Evolutionary conservation across 495 filamentous ascomycete genomes (phyloP).

Genomic region (Xylaria intraflava): DNA sequence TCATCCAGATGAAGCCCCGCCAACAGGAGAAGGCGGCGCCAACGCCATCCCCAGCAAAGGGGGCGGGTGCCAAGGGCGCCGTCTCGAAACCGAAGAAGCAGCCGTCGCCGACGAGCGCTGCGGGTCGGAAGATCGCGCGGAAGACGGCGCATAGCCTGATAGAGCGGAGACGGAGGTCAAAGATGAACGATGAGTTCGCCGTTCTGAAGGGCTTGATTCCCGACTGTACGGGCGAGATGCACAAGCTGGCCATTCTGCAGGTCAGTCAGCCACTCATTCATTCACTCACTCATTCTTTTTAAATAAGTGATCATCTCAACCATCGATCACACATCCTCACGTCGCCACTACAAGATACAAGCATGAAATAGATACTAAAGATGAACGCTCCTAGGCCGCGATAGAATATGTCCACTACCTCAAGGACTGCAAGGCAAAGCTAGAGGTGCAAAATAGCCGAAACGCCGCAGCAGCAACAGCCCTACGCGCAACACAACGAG

Average conservation of each 20-base stretch:
- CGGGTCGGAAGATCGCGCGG: constrained; percentile 84
- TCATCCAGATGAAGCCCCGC: constrained; percentile 92
- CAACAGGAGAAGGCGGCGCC: constrained; percentile 24
- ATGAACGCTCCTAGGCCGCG: constrained; percentile 55
- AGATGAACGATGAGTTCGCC: constrained; percentile 99
- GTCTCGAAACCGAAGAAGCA: constrained; percentile 63
- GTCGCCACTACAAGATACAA: too few relatives aligned
- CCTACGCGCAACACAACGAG: background rate
- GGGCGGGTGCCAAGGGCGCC: constrained; percentile 11
- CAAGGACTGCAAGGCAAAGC: constrained; percentile 75
- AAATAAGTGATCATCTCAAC: background rate
- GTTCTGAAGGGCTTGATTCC: constrained; percentile 94
- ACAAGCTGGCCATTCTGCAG: constrained; percentile 94
- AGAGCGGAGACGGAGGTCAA: constrained; percentile 80
- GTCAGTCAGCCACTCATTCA: constrained; percentile 37
- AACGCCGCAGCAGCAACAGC: background rate
- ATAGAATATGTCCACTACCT: constrained; percentile 97
- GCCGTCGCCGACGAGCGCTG: constrained; percentile 63
- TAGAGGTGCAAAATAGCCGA: constrained; percentile 55
- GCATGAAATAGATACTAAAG: background rate
- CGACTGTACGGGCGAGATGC: constrained; percentile 88
- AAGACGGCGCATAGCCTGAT: constrained; percentile 97
- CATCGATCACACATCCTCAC: background rate
- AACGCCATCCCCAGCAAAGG: constrained; percentile 7
- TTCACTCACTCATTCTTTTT: background rate